These are phyloP conservation scores for Catenaria anguillulae DNA, from an alignment of 371 early-diverging fungal genomes.

Conservation along the genomic window DNA sequence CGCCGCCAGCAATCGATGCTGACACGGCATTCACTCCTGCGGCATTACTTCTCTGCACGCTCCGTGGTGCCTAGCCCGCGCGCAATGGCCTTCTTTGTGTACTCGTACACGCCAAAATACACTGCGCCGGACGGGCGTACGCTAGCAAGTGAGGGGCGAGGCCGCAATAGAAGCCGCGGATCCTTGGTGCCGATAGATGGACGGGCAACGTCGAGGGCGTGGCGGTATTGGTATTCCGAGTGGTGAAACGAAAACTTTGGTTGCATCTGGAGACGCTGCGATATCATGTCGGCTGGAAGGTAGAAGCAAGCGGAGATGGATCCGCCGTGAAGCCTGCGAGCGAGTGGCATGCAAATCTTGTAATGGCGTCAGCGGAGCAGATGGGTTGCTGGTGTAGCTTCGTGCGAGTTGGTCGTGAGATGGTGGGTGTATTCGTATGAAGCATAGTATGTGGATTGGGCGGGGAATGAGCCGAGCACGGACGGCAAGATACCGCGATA, in stretches of 20 bases:
- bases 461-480: not conserved
- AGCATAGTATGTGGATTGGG: not conserved
- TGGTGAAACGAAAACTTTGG: not conserved
- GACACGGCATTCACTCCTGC: not conserved
- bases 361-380: not conserved
- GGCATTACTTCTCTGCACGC: too few species aligned
- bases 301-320: not conserved
- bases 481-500: constrained; percentile 2
- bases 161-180: constrained; percentile 1
- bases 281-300: not conserved
- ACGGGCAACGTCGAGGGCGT: not conserved
- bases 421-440: not conserved
- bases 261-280: constrained; percentile 4
- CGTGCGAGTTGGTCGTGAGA: not conserved
- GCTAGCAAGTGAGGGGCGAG: constrained; percentile 3
- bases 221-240: not conserved
- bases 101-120: constrained; percentile 2
- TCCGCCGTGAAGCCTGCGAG: constrained; percentile 1
- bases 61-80: too few species aligned
- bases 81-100: too few species aligned
- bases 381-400: not conserved
- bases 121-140: constrained; percentile 2
- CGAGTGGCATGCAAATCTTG: constrained; percentile 1
- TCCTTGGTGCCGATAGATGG: not conserved
- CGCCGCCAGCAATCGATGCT: not conserved